Base-by-base conservation (phyloP, 2,329 filamentous ascomycete genomes). In the Rutstroemia sp. region DNA sequence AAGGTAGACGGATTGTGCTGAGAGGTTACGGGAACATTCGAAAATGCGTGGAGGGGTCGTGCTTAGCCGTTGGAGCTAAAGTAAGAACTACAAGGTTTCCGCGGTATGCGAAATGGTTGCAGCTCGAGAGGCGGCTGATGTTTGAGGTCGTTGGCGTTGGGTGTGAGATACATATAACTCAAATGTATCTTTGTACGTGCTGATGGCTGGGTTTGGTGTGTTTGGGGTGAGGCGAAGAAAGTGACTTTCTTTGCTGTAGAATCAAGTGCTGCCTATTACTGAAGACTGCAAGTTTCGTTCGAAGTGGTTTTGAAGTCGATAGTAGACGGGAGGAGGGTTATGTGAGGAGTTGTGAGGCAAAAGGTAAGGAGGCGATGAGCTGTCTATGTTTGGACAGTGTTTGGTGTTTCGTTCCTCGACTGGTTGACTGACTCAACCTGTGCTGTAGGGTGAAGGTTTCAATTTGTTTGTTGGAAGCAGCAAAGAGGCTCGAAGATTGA, bases 41-140 rank as follows among this genome's bases (percentile, higher is more conserved):
- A 55, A 42, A 30, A 41, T 41, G 41, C 38, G 52, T 37, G 27
- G 57, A 57, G 58, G 53, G 37, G 42, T 42, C 44, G 51, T 60
- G 62, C 77, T 92, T 91, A 96, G 82, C 92, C 92, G 88, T 94
- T 92, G 70, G 89, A 91, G 78, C 84, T 87, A 76, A 90, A 87
- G 76, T 91, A 84, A 75, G 84, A 84, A 80, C 88, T 92, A 88
- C 89, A 89, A 81, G 86, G 88, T 85, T 89, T 95, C 82, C 88
- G 86, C 85, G 86, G 82, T 88, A 89, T 91, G 84, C 90, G 90
- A 89, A 95, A 95, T 83, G 87, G 81, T 84, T 92, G 90, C 88
- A 95, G 89, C 88, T 90, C 89, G 81, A 89, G 84, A 81, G 89
- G 89, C 83, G 86, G 86, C 79, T 87, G 85, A 86, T 92, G 87